phyloP scores from a whole-genome alignment of 371 early-diverging fungal genomes.

The Rhizomucor miehei region DNA sequence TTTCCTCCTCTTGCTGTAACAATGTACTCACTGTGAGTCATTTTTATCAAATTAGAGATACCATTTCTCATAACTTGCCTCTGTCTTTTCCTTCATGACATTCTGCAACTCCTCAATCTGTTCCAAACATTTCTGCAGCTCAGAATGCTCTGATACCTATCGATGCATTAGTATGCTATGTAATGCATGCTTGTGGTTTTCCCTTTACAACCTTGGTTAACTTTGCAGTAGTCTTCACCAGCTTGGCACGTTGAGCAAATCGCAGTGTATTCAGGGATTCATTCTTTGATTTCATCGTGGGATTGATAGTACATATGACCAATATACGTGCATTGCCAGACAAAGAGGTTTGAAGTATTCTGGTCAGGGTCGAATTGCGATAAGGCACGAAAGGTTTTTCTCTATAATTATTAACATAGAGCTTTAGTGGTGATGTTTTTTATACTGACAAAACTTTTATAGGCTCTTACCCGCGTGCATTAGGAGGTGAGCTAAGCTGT shows the following conservation, averaged over 20 bases:
- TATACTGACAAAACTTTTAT: background rate
- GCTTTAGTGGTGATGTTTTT: too few relatives aligned
- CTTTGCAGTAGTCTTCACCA: constrained; percentile 46
- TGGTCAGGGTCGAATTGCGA: constrained; percentile 92
- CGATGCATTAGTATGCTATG: background rate
- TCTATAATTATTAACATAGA: background rate
- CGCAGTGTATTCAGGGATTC: constrained; percentile 88
- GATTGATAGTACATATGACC: constrained; percentile 84
- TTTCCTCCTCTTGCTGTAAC: constrained; percentile 34
- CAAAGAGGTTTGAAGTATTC: constrained; percentile 87
- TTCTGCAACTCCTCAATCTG: constrained; percentile 80
- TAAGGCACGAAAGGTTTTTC: constrained; percentile 73
- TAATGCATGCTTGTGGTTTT: background rate
- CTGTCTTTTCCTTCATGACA: constrained; percentile 64
- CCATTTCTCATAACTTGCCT: constrained; percentile 21
- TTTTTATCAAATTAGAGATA: too few relatives aligned
- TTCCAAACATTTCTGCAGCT: constrained; percentile 74
- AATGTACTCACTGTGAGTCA: constrained; percentile 1
- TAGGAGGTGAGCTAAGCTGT: constrained; percentile 57
- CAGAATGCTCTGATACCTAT: constrained; percentile 73
- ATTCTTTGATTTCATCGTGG: constrained; percentile 61
- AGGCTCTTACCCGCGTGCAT: too few relatives aligned
- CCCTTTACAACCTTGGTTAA: constrained; percentile 24
- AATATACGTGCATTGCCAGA: constrained; percentile 79
- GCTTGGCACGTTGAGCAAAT: constrained; percentile 83